Conservation (phyloP, 768 basidiomycete genomes). For the Kwoniella sp. region DNA sequence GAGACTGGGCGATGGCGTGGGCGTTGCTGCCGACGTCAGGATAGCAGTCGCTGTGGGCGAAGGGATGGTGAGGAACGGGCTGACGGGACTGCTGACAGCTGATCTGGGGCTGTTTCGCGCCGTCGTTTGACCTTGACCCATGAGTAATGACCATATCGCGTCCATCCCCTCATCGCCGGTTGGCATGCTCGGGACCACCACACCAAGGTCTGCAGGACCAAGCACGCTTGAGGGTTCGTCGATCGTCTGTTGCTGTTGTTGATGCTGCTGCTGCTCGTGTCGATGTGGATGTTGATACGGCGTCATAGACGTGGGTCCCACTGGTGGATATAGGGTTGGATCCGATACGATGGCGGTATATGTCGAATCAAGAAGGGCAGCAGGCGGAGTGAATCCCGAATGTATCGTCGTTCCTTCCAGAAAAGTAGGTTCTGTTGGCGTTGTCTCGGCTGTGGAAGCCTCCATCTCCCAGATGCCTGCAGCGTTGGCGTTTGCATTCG, state of each 20-base stretch:
- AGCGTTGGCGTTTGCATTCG: background rate
- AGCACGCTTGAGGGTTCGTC: constrained; percentile 9
- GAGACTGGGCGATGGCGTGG: constrained; percentile 8
- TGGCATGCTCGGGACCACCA: constrained; percentile 1
- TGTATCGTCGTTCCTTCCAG: background rate
- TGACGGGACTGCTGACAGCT: background rate
- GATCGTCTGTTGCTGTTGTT: constrained; percentile 1
- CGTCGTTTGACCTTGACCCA: constrained; percentile 2
- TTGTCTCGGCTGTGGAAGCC: background rate
- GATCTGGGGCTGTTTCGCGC: background rate
- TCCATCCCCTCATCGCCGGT: constrained; percentile 11
- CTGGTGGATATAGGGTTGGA: constrained; percentile 1
- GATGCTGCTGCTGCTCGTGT: background rate
- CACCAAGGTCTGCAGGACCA: background rate
- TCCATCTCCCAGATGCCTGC: background rate
- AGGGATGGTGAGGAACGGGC: constrained; percentile 11
- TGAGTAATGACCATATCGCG: constrained; percentile 4
- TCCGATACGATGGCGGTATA: background rate
- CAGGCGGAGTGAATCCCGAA: background rate
- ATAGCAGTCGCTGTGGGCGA: constrained; percentile 2
- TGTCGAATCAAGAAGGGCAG: background rate
- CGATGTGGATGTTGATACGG: background rate
- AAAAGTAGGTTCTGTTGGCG: background rate
- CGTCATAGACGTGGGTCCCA: background rate
- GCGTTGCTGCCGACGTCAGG: background rate